Percentiles rank a stretch among this genome's conserved stretches.
Conservation (phyloP, 345 rosid genomes). For the Brassica juncea region DNA sequence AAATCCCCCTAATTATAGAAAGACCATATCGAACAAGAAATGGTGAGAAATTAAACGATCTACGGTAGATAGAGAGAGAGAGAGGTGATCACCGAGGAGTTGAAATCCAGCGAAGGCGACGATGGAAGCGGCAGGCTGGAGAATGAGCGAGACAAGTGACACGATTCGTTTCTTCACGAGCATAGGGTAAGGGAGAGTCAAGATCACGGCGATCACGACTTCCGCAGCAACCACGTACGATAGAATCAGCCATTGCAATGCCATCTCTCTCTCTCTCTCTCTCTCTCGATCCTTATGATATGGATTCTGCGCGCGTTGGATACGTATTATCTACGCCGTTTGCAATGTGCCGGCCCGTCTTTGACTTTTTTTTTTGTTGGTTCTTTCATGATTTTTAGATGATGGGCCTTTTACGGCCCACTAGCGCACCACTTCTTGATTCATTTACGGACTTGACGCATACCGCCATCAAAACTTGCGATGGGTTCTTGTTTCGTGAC, state of each 20-base stretch:
- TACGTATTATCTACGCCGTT: constrained; percentile 33
- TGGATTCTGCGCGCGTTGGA: constrained; percentile 19
- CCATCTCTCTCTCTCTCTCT: constrained; percentile 44
- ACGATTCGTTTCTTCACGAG: constrained; percentile 64
- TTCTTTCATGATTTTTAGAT: not conserved
- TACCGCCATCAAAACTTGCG: not conserved
- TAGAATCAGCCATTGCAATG: constrained; percentile 82
- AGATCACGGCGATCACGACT: constrained; percentile 56
- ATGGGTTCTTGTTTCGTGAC: not conserved
- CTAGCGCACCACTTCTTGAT: not conserved
- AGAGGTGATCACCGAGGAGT: constrained; percentile 56
- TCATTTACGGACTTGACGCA: not conserved
- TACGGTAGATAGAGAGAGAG: not conserved
- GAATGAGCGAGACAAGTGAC: constrained; percentile 63
- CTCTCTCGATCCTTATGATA: constrained; percentile 10
- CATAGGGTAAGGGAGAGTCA: constrained; percentile 80
- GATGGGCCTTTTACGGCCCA: constrained; percentile 32
- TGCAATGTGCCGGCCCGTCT: constrained; percentile 8
- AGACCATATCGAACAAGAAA: not conserved
- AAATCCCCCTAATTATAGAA: not conserved
- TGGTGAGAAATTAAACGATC: not conserved
- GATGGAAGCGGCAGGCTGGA: constrained; percentile 70
- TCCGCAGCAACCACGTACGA: constrained; percentile 78
- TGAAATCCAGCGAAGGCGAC: constrained; percentile 81
- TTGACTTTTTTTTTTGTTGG: not conserved